These are phyloP conservation scores for Wickerhamomyces kurtzmanii DNA, from an alignment of 805 yeast species.

Conservation along the genomic window DNA sequence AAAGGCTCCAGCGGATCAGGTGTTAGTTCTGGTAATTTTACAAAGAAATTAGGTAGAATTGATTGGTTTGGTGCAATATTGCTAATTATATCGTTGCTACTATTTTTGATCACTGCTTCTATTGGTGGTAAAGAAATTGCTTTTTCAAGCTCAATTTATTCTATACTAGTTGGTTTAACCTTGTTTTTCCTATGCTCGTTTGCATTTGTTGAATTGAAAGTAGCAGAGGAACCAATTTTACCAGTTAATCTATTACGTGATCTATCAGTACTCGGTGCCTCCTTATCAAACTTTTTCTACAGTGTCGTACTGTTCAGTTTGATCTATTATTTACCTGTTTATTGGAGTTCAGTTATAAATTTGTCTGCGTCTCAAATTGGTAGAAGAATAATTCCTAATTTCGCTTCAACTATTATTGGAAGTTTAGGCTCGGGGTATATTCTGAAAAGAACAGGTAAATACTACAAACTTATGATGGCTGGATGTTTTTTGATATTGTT, in stretches of 20 bases:
- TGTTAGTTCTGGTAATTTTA: conserved; percentile 28
- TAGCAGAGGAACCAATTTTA: conserved; percentile 47
- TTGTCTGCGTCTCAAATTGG: conserved; percentile 51
- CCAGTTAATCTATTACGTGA: conserved; percentile 47
- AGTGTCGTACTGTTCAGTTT: conserved; percentile 29
- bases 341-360: conserved; percentile 43
- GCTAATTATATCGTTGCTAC: conserved; percentile 33
- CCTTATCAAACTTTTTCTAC: conserved; percentile 50
- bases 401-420: conserved; percentile 47
- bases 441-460: conserved; percentile 56
- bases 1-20: conserved; percentile 46
- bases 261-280: conserved; percentile 53
- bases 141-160: conserved; percentile 25
- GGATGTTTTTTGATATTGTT: conserved; percentile 31
- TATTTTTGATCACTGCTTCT: conserved; percentile 40
- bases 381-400: conserved; percentile 47
- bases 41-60: conserved; percentile 39
- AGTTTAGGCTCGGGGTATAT: conserved; percentile 56
- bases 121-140: conserved; percentile 40
- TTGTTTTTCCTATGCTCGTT: conserved; percentile 28
- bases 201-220: conserved; percentile 29
- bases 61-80: conserved; percentile 44
- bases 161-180: conserved; percentile 22
- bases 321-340: conserved; percentile 53
- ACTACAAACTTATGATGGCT: conserved; percentile 33